These are phyloP conservation scores for Cercospora brassicicola DNA, from an alignment of 2,329 filamentous ascomycete genomes.

Conservation along the genomic window DNA sequence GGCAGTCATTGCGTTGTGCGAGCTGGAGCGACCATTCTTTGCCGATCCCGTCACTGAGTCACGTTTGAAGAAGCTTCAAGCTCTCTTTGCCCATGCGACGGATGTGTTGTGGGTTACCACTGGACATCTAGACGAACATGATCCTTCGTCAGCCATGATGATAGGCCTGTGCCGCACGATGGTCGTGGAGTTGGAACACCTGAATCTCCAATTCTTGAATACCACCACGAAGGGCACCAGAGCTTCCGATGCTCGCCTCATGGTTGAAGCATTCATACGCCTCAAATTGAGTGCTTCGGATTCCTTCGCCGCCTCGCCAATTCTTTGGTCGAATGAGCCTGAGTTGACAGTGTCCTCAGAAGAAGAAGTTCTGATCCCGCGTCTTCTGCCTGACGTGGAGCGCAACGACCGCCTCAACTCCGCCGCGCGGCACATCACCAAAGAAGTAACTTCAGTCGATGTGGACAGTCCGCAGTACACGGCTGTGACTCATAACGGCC, in stretches of 20 bases:
- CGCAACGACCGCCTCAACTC: slow-evolving; percentile 34
- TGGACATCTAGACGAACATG: slow-evolving; percentile 20
- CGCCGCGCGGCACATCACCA: slow-evolving; percentile 26
- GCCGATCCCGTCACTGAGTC: slow-evolving; percentile 13
- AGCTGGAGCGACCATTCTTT: slow-evolving; percentile 26
- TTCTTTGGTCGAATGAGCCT: slow-evolving; percentile 25
- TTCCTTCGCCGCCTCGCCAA: slow-evolving; percentile 10
- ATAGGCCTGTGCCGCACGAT: slow-evolving; percentile 25
- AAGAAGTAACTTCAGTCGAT: slow-evolving; percentile 11
- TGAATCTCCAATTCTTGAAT: slow-evolving; percentile 26
- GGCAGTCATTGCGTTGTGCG: slow-evolving; percentile 25
- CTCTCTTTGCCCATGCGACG: slow-evolving; percentile 18
- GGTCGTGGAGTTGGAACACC: slow-evolving; percentile 21
- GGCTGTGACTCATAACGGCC: slow-evolving; percentile 10
- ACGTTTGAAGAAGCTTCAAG: slow-evolving; percentile 20
- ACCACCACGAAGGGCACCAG: slow-evolving; percentile 11
- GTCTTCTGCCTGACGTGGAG: slow-evolving; percentile 25
- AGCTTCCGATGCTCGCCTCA: slow-evolving; percentile 15
- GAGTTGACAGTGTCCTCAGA: slow-evolving; percentile 25
- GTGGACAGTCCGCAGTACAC: slow-evolving; percentile 12
- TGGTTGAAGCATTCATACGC: slow-evolving; percentile 22
- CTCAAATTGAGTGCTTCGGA: slow-evolving; percentile 19
- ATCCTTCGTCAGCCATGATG: slow-evolving; percentile 22
- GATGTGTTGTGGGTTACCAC: slow-evolving; percentile 24
- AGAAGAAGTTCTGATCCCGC: slow-evolving; percentile 25